phyloP scores from a whole-genome alignment of 2,329 filamentous ascomycete species.

The Macrophomina pseudophaseolina region DNA sequence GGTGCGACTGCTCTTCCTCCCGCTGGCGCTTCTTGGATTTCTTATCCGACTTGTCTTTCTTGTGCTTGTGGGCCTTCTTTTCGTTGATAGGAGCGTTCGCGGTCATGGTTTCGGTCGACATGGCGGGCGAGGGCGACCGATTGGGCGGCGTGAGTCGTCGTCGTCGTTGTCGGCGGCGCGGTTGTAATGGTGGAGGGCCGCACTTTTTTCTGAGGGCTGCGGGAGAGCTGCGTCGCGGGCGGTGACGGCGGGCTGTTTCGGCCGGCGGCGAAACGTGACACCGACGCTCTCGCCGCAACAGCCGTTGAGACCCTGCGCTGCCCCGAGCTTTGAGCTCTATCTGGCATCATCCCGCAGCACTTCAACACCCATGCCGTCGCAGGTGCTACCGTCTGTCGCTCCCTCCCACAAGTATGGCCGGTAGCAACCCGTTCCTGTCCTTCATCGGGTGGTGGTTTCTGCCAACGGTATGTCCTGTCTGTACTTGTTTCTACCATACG shows the following conservation, averaged over 20 bases:
- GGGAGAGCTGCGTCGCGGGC: slow-evolving; percentile 3
- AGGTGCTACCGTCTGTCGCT: background rate
- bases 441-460: slow-evolving; percentile 67
- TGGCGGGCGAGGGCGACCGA: slow-evolving; percentile 40
- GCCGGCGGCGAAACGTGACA: slow-evolving; percentile 1
- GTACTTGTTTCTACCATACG: background rate
- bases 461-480: slow-evolving; percentile 56
- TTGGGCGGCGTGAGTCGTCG: background rate
- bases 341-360: slow-evolving; percentile 19
- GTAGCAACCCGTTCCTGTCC: slow-evolving; percentile 50
- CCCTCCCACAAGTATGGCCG: slow-evolving; percentile 3
- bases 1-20: slow-evolving; percentile 26
- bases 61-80: slow-evolving; percentile 49
- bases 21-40: slow-evolving; percentile 36
- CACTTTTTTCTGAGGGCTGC: slow-evolving; percentile 21
- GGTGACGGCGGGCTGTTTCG: background rate
- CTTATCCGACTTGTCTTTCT: slow-evolving; percentile 39
- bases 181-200: slow-evolving; percentile 1
- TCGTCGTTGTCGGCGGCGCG: background rate
- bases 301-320: background rate
- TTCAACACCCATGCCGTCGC: background rate
- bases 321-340: slow-evolving; percentile 17
- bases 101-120: slow-evolving; percentile 33
- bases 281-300: background rate
- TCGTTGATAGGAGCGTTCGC: slow-evolving; percentile 33